Percentiles rank a stretch among this genome's conserved stretches.
phyloP scores from a whole-genome alignment of 169 alveolate genomes.

The Eimeria zaria region DNA sequence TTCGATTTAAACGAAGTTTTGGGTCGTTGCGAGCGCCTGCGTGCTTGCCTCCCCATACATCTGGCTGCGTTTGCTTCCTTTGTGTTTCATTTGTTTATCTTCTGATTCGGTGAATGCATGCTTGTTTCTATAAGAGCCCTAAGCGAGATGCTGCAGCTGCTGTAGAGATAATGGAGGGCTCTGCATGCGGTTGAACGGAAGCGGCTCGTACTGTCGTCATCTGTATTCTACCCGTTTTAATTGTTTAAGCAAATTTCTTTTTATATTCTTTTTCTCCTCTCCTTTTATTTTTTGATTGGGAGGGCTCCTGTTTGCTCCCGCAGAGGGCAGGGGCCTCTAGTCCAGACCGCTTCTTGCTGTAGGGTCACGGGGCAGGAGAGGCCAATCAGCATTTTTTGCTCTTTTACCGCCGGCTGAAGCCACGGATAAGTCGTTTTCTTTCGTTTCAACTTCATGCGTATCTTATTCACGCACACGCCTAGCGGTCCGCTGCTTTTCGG shows the following conservation, averaged over 20 bases:
- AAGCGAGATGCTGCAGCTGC: background rate
- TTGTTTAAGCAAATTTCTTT: background rate
- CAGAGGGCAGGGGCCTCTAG: conserved; percentile 46
- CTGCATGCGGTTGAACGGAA: conserved; percentile 3
- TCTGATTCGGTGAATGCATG: background rate
- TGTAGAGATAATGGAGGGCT: background rate
- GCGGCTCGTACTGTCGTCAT: background rate
- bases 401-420: background rate
- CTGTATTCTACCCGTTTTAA: background rate
- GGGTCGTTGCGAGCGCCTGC: background rate
- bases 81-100: background rate
- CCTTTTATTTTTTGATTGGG: background rate
- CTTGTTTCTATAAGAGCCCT: background rate
- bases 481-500: conserved; percentile 27
- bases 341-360: background rate
- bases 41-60: background rate
- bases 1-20: background rate
- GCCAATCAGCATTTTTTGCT: conserved; percentile 3
- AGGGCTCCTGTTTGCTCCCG: conserved; percentile 55
- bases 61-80: background rate
- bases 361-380: conserved; percentile 34
- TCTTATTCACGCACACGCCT: background rate
- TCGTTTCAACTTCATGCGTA: conserved; percentile 11
- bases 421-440: background rate
- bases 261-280: background rate